Evolutionary conservation across 208 protist genomes (phyloP).

Genomic region (Leishmania turanica): DNA sequence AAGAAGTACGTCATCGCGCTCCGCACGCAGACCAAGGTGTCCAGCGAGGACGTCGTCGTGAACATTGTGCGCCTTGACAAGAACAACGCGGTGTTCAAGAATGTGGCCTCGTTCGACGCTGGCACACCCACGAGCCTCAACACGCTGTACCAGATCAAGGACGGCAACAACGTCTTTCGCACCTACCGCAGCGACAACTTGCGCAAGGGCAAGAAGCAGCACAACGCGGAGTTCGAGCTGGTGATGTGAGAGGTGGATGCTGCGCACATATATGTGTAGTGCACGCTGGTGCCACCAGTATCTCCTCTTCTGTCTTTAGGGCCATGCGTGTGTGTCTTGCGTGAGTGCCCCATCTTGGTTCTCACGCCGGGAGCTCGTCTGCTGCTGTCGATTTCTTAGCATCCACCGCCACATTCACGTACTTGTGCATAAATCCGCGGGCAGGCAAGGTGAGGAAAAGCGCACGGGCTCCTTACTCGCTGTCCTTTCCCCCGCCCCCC

Average conservation of each 20-base stretch:
- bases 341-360: not conserved
- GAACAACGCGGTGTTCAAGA: constrained; percentile 42
- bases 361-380: not conserved
- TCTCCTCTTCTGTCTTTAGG: not conserved
- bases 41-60: constrained; percentile 25
- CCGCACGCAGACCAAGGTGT: constrained; percentile 25
- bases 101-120: constrained; percentile 35
- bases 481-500: not conserved
- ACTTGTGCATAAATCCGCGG: not conserved
- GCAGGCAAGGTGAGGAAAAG: not conserved
- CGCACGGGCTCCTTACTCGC: not conserved
- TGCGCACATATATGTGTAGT: not conserved
- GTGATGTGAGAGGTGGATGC: constrained; percentile 15
- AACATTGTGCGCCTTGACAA: constrained; percentile 42
- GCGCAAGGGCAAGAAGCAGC: constrained; percentile 39
- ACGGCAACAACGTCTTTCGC: constrained; percentile 34
- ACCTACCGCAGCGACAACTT: constrained; percentile 41
- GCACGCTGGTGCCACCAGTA: not conserved
- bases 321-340: not conserved
- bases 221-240: constrained; percentile 34
- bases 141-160: constrained; percentile 42
- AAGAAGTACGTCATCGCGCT: constrained; percentile 52
- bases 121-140: constrained; percentile 28
- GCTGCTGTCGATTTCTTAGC: not conserved
- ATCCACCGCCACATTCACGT: not conserved